Evolutionary conservation across 768 basidiomycete genomes (phyloP).

Genomic region (Amanita fuliginea): DNA sequence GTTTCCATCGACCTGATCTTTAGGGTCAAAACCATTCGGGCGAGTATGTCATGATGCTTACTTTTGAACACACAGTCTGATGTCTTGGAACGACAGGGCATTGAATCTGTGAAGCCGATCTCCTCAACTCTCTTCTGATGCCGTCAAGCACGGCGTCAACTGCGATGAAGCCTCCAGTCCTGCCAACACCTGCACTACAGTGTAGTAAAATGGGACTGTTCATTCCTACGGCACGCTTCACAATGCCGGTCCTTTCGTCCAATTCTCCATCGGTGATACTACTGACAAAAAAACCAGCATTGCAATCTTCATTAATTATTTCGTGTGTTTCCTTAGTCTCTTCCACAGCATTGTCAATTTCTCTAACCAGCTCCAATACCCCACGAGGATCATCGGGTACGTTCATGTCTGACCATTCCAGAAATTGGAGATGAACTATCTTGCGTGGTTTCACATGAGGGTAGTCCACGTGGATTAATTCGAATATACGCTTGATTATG

Average conservation of each 20-base stretch:
- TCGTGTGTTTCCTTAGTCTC: constrained; percentile 19
- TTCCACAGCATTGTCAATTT: constrained; percentile 41
- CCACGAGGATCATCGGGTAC: constrained; percentile 79
- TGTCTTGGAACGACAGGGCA: neutral
- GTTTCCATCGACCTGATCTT: neutral
- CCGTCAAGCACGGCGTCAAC: constrained; percentile 80
- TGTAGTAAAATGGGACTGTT: constrained; percentile 66
- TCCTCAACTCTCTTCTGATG: constrained; percentile 41
- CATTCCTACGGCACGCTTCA: constrained; percentile 34
- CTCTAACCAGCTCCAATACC: constrained; percentile 61
- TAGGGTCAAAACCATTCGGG: neutral
- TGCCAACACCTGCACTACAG: constrained; percentile 91
- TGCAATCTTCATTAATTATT: constrained; percentile 1
- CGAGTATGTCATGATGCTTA: neutral
- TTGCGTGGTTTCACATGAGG: constrained; percentile 50
- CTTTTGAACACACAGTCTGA: neutral
- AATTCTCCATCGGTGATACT: constrained; percentile 24
- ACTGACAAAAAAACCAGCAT: constrained; percentile 4
- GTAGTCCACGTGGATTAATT: constrained; percentile 50
- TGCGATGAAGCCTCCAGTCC: constrained; percentile 90
- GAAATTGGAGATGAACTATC: constrained; percentile 83
- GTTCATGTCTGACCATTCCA: constrained; percentile 95
- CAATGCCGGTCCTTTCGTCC: constrained; percentile 46
- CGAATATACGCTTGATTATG: constrained; percentile 53
- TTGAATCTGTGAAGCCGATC: neutral